Base-by-base conservation (phyloP, 352 stramenopile species). In the Pilasporangium apinafurcum region DNA sequence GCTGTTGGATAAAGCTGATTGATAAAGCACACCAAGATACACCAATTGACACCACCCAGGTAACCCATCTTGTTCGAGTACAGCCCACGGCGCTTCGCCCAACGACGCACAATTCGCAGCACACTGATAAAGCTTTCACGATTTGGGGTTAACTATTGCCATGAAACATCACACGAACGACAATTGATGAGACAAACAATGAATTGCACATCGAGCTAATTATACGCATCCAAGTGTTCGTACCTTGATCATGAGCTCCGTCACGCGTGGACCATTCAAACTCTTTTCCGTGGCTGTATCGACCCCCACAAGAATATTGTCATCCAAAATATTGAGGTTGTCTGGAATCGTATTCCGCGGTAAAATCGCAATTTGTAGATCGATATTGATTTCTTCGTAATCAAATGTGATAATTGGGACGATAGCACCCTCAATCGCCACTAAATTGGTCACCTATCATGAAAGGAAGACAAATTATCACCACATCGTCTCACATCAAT, bases 21-120 rank as follows among this genome's bases (percentile, higher is more conserved):
- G 37, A 99, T 89, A 39, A 96, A 98, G 53, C 88, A 96, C 20
- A 98, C 94, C 37, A 99, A 68, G 54, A 99, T 99, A 47, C 95
- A 98, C 72, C 83, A 99, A 66, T 99, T 99, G 16, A 99, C 90
- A 54, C 97, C 97, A 39, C 97, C 96, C 2, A 99, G 65, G 59
- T 99, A 99, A 8, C 96, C 97, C 65, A 99, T 92, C 53, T 98
- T 97, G 79, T 99, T 99, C 35, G 88, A 97, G 68, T 99, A 99
- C 22, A 99, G 58, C 20, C 97, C 97, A 21, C 97, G 68, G 26
- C 76, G 68, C 44, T 96, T 96, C 14, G 82, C 81, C 86, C 86
- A 96, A 39, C 80, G 71, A 58, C 86, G 69, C 36, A 96, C 83
- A 31, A 93, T 80, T 6, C 86, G 78, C 25, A 96, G 59, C 29